Base-by-base conservation (phyloP, 768 basidiomycete genomes). In the Obba rivulosa region DNA sequence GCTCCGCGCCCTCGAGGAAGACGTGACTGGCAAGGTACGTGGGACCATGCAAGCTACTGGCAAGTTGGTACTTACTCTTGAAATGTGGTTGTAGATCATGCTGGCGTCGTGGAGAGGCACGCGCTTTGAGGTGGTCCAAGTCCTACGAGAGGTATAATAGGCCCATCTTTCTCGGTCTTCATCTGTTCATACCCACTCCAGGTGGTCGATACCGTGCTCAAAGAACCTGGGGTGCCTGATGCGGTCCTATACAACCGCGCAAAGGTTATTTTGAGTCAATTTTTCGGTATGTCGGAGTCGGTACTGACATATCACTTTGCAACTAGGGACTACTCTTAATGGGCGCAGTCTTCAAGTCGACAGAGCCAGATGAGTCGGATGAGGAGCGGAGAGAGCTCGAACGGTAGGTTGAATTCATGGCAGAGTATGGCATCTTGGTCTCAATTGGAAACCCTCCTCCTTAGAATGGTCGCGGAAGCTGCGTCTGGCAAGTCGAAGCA, bases 31-130 rank as follows among this genome's bases (percentile, higher is more conserved):
- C 41, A 95, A 92, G 73, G 84, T 88, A 51, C 13, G 66, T 55
- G n/a, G 17, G 16, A 13, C n/a, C 24, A 34, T 14, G 24, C 18
- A 39, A 34, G 36, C 45, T 34, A 17, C 24, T 34, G n/a, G 24
- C 18, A 39, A 34, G 36, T 46, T 34, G 31, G 21, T n/a, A 20
- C 4, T 17, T 34, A 37, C 3, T 7, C n/a, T 22, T 34, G 43
- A 48, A 36, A 35, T 37, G 9, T 39, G 8, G 24, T 18, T 52
- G 4, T 37, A 89, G 84, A 92, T 96, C 62, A 79, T 98, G 70
- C 81, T 98, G 23, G 95, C 94, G 5, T 95, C 95, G 21, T 99
- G 96, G 96, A 83, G 93, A 49, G 96, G 95, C 13, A 95, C 94
- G 3, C 82, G 94, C 45, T 81, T 97, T 62, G 96, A 99, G 69